Evolutionary conservation across 495 filamentous ascomycete species (phyloP), one percentile per base, ranked within the genome.

Genomic region (Lasiosphaeria hispida): DNA sequence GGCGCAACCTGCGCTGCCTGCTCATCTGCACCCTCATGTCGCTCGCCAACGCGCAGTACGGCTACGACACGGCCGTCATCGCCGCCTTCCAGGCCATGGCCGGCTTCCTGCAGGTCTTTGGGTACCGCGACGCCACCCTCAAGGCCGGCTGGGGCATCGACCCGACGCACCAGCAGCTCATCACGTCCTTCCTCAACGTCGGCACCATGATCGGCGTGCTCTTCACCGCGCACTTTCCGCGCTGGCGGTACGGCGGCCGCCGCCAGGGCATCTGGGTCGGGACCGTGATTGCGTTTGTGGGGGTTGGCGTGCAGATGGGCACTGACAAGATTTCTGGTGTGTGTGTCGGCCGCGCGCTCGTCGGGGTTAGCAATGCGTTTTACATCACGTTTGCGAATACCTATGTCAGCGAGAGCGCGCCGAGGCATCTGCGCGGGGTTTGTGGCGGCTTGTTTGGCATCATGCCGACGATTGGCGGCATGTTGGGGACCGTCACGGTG

Each of bases 381-480:
- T 72, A 81, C 50, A 74, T 81, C 69, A 81, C 78, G 6, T 82
- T 81, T 63, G 72, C 77, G 0, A 77, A 82, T 57, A 66, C 80
- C 9, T 83, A 83, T 61, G 71, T 82, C 37, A 78, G 79, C 60
- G 76, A 76, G 61, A 62, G 49, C 41, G 67, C 69, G 23, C 70
- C 72, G 3, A 67, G 69, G 14, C 71, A 75, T 48, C 71, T 77
- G 41, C 68, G 78, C 10, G 79, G 76, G 7, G 72, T 82, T 61
- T 64, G 72, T 30, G 49, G 49, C 10, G 49, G 49, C 3, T 8
- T 52, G 49, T 52, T 52, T 52, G 49, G 49, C 14, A 52, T 52
- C 35, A 52, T 52, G 49, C 49, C 49, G 34, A 40, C 49, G 7
- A 18, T 52, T 52, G 49, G 49, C 13, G 35, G 49, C 35, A 52